These are phyloP conservation scores for Xerocomus potaroensis DNA, from an alignment of 768 basidiomycete species.

Conservation along the genomic window DNA sequence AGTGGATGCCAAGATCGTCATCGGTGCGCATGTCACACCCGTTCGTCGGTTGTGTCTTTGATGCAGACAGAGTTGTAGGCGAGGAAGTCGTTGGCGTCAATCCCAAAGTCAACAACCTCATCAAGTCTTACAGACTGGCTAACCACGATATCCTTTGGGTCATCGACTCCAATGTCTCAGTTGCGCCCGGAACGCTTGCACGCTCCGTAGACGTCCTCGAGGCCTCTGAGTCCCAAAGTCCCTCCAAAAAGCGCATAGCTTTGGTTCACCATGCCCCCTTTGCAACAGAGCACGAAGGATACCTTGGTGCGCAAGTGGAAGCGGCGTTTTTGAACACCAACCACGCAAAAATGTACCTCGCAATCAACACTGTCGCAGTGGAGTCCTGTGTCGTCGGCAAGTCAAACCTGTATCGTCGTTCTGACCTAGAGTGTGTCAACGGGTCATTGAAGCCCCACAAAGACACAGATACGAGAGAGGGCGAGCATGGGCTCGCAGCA, in stretches of 20 bases:
- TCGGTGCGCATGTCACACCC: slow-evolving; percentile 49
- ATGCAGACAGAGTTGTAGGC: slow-evolving; percentile 41
- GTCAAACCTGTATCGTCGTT: slow-evolving; percentile 89
- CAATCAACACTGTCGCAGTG: slow-evolving; percentile 81
- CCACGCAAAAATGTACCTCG: slow-evolving; percentile 97
- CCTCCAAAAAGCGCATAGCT: slow-evolving; percentile 52
- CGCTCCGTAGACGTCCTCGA: slow-evolving; percentile 78
- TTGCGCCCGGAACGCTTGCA: slow-evolving; percentile 72
- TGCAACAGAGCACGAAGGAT: slow-evolving; percentile 64
- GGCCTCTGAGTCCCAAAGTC: slow-evolving; percentile 32
- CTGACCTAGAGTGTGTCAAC: slow-evolving; percentile 75
- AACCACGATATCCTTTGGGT: slow-evolving; percentile 92
- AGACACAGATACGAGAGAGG: slow-evolving; percentile 18
- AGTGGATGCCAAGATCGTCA: slow-evolving; percentile 66
- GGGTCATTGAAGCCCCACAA: slow-evolving; percentile 53
- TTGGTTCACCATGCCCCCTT: slow-evolving; percentile 96
- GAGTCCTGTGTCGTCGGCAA: slow-evolving; percentile 98
- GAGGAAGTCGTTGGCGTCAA: slow-evolving; percentile 86
- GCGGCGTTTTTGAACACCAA: slow-evolving; percentile 95
- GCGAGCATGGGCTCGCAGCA: slow-evolving; percentile 56
- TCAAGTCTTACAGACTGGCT: slow-evolving; percentile 77
- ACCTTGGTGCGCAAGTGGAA: slow-evolving; percentile 81
- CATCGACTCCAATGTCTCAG: slow-evolving; percentile 90
- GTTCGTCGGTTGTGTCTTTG: neutral
- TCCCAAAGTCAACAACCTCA: slow-evolving; percentile 96